Conservation (phyloP, 164 flowering plant genomes). For the Cinnamomum chago region DNA sequence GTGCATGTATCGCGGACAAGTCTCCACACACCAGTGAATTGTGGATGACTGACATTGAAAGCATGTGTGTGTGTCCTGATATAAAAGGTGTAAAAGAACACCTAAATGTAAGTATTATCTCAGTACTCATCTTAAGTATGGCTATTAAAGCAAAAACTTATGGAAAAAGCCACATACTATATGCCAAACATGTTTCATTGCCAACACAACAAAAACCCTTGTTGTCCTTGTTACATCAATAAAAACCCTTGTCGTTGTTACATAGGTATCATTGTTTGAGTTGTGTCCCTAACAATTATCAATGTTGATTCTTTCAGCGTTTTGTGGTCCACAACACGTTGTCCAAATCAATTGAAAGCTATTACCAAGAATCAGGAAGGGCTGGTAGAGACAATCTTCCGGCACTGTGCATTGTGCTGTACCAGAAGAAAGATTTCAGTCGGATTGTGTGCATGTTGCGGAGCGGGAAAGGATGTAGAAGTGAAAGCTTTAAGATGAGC, state of each 20-base stretch:
- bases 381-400: slow-evolving; percentile 89
- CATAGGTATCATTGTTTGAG: background rate
- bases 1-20: background rate
- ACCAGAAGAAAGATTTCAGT: slow-evolving; percentile 97
- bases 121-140: too few relatives aligned
- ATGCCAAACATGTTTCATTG: background rate
- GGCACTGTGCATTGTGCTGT: slow-evolving; percentile 68
- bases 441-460: slow-evolving; percentile 88
- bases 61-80: too few relatives aligned
- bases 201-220: background rate
- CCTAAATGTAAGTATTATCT: background rate
- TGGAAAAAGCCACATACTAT: background rate
- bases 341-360: slow-evolving; percentile 98
- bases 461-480: slow-evolving; percentile 54
- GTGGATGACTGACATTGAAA: background rate
- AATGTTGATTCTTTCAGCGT: slow-evolving; percentile 43
- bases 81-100: too few relatives aligned
- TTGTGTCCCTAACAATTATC: background rate
- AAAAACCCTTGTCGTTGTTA: background rate
- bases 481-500: slow-evolving; percentile 55
- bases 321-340: slow-evolving; percentile 89
- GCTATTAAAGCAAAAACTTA: too few relatives aligned
- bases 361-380: slow-evolving; percentile 97
- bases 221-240: too few relatives aligned
- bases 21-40: too few relatives aligned